Base-by-base conservation (phyloP, 352 stramenopile species). In the Phytopythium chamaehyphon region DNA sequence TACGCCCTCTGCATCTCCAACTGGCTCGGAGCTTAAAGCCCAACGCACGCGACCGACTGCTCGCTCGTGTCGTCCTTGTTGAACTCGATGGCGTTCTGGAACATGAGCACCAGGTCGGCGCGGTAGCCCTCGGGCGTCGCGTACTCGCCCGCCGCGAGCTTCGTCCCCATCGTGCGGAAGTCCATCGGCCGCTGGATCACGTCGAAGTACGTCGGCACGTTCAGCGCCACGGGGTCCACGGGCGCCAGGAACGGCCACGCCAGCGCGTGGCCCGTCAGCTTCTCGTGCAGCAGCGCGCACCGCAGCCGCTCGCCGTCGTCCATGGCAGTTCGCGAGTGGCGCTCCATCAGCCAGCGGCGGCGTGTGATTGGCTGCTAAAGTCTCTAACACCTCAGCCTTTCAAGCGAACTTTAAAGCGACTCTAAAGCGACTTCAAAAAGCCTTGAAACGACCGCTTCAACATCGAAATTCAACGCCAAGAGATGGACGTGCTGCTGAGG, bases 111-210 rank as follows among this genome's bases (percentile, higher is more conserved):
- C 54, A 94, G 61, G 64, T 94, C 82, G 39, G 63, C 54, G 38
- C 67, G 66, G 62, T 90, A 92, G 26, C 76, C 69, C 2, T 69
- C 52, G 0, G 83, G 78, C 21, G 66, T 57, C 18, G 39, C 53
- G 63, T 95, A 95, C 46, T 80, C 61, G 45, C 57, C 50, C 1
- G 28, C 51, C 48, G 61, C 76, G 45, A 97, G 81, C 50, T 93
- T 96, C 43, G 62, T 55, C 37, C 86, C 74, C 64, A 99, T 96
- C 1, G 95, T 98, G 42, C 86, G 79, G 23, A 99, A 78, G 66
- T 99, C 97, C 97, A 99, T 99, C 6, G 97, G 97, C 36, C 83
- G 56, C 63, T 90, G 80, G 51, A 99, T 89, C 23, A 99, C 83
- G 12, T 97, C 73, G 52, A 91, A 89, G 66, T 99, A 99, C 47